Evolutionary conservation across 2,329 filamentous ascomycete species (phyloP).

Genomic region (Lithohypha guttulata): DNA sequence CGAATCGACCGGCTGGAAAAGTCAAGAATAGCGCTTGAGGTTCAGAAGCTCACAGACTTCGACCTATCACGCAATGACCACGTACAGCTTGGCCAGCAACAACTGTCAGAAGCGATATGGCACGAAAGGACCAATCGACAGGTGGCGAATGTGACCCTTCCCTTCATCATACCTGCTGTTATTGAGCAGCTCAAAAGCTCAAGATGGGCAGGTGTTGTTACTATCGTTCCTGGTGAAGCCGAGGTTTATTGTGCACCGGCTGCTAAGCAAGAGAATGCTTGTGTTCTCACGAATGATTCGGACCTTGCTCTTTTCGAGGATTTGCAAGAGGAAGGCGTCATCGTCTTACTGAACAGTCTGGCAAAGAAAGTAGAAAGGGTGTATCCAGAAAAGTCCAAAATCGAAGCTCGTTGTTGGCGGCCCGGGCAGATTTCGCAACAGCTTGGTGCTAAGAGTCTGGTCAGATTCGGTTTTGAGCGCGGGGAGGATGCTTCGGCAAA

Average conservation of each 20-base stretch:
- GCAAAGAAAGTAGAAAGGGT: conserved; percentile 26
- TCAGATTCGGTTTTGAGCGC: conserved; percentile 32
- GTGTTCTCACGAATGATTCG: conserved; percentile 73
- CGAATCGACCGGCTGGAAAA: conserved; percentile 51
- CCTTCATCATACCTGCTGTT: conserved; percentile 68
- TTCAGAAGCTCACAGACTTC: conserved; percentile 15
- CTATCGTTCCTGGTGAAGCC: conserved; percentile 71
- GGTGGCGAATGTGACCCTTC: conserved; percentile 40
- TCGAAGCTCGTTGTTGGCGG: conserved; percentile 12
- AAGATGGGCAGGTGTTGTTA: conserved; percentile 31
- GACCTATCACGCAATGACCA: not conserved
- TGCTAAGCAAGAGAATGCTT: conserved; percentile 44
- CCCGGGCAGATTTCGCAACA: conserved; percentile 23
- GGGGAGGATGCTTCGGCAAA: conserved; percentile 23
- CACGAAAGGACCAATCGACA: conserved; percentile 21
- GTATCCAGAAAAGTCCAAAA: not conserved
- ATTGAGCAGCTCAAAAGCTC: conserved; percentile 44
- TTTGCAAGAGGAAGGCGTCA: conserved; percentile 48
- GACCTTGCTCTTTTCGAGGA: conserved; percentile 65
- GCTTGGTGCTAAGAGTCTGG: conserved; percentile 27
- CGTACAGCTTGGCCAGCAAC: not conserved
- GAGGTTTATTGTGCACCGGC: conserved; percentile 66
- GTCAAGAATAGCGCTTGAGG: conserved; percentile 46
- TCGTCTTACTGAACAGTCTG: conserved; percentile 60
- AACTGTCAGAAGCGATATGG: conserved; percentile 14